Evolutionary conservation across 192 early-diverging fungal species (phyloP), one percentile per base, ranked within the genome.

Genomic region (Entomortierella parvispora): DNA sequence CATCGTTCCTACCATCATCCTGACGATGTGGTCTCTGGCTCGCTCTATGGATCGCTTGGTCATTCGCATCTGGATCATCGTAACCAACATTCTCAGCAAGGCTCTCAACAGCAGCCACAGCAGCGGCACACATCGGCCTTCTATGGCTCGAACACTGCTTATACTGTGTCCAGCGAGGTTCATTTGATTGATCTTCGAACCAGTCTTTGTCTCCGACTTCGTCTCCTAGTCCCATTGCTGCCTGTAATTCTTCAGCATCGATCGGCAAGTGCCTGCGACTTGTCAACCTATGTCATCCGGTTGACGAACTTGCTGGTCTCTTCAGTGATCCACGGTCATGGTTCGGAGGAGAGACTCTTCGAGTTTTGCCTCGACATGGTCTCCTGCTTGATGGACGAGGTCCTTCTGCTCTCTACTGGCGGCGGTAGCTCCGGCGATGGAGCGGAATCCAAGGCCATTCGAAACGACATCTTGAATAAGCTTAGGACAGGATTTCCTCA

Each of bases 321-420:
- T 20, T 80, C 85, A 2, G 59, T 86, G 34, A 63, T 86, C 31
- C 85, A 86, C 55, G 85, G 85, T 37, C 82, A 84, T 55, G 83
- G 85, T 20, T 80, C 81, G 9, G 83, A 86, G 50, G 85, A 86
- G 33, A 60, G 79, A 45, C 79, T 84, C n/a, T 86, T 86, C 81
- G 85, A 86, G 56, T 84, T 86, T 69, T 78, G 80, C 23, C 45
- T 86, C 20, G 85, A 86, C 55, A 68, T 86, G 44, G 85, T 84
- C 14, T 86, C 85, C 18, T 70, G 82, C 23, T 49, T 86, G 1
- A 83, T 86, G 69, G 85, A 86, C 42, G 84, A 81, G 63, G 78
- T 69, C 5, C 47, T 62, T 11, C 23, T 68, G 23, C 53, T 72
- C 9, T 33, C 15, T 43, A 37, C 29, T 44, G 62, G 63, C 11